Conservation (phyloP, 805 yeast species). For the Ogataea allantospora region DNA sequence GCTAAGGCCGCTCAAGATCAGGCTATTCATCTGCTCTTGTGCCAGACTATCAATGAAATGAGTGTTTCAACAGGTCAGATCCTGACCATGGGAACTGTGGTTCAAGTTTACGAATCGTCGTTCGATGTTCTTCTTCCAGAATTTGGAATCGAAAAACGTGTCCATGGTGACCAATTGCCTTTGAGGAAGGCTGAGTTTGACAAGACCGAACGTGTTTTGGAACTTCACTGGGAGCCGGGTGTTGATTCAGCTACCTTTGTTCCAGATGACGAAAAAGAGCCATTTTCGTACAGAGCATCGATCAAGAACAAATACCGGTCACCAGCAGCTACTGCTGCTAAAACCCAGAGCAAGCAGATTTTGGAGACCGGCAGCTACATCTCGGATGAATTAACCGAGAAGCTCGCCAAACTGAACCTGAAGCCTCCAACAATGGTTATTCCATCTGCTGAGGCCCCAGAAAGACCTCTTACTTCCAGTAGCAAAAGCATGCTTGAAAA, state of each 20-base stretch:
- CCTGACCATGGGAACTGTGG: conserved; percentile 78
- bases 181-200: conserved; percentile 89
- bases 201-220: conserved; percentile 61
- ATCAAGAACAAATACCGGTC: conserved; percentile 77
- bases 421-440: conserved; percentile 43
- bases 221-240: conserved; percentile 90
- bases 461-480: conserved; percentile 13
- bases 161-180: conserved; percentile 96
- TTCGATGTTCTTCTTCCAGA: conserved; percentile 92
- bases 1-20: conserved; percentile 93
- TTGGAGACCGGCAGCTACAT: conserved; percentile 31
- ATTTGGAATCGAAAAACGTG: conserved; percentile 92
- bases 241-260: conserved; percentile 86
- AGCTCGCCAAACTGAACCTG: conserved; percentile 50
- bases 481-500: conserved; percentile 33
- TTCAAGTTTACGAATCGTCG: conserved; percentile 93
- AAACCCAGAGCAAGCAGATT: conserved; percentile 43
- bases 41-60: conserved; percentile 80
- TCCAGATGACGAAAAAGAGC: conserved; percentile 85
- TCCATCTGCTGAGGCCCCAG: conserved; percentile 19
- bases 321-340: conserved; percentile 70
- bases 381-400: conserved; percentile 45
- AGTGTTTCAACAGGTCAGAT: conserved; percentile 73
- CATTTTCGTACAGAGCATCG: conserved; percentile 71
- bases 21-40: conserved; percentile 80